Base-by-base conservation (phyloP, 257 asterid species). In the Linaria vulgaris region DNA sequence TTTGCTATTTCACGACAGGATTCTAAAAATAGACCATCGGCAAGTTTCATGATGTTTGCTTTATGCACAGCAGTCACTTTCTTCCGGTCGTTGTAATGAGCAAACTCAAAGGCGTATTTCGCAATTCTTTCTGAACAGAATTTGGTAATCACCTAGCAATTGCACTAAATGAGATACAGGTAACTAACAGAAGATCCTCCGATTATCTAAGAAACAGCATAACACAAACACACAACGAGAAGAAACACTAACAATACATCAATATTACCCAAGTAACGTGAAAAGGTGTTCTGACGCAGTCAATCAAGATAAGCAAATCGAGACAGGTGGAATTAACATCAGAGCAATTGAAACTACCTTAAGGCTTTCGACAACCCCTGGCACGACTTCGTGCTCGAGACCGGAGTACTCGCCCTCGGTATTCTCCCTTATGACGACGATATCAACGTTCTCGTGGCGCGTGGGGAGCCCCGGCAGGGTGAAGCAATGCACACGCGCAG, bases 41-140 rank as follows among this genome's bases (percentile, higher is more conserved):
- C 97, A 81, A 90, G 97, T 72, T 94, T 90, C 97, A 94, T 94
- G 66, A 94, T 94, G 76, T 94, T 94, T 48, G 99, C 99, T 76
- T 94, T 94, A 81, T 94, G 99, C 75, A 94, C 97, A 30, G 97
- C 99, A 30, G 96, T 78, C 77, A 94, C 99, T 71, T 74, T 79
- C 91, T 86, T 88, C 69, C 99, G 78, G 78, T 90, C 86, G 84
- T 94, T 90, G 75, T 88, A 94, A 72, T 90, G 88, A 50, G 99
- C 96, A 81, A 89, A 94, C 85, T 94, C 97, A 67, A 94, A 94
- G 48, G 99, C 99, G 17, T 94, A 94, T 62, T 94, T 83, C 24
- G 99, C 97, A 69, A 94, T 88, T 46, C 99, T 78, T 70, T 94
- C 97, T 1, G 99, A 94, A 70, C 99, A 94, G 79, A 87, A 94